Conservation (phyloP, 2,329 filamentous ascomycete species). For the Paecilomyces niveus region DNA sequence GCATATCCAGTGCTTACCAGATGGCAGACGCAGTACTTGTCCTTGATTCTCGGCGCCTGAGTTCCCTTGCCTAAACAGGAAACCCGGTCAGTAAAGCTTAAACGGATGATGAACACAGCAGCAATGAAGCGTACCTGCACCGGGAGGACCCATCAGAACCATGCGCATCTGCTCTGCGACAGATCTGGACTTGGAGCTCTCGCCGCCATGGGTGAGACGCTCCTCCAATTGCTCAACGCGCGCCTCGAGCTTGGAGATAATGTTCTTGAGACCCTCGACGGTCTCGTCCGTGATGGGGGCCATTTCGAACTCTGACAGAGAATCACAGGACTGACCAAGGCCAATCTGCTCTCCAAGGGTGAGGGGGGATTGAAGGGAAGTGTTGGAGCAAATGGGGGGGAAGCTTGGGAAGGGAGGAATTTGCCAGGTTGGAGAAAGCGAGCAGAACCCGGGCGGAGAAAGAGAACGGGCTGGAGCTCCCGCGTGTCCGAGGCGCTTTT, state of each 20-base stretch:
- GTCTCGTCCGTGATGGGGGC: constrained; percentile 75
- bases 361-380: constrained; percentile 6
- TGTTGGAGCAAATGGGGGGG: background rate
- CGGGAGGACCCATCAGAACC: constrained; percentile 95
- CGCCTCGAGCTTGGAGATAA: constrained; percentile 75
- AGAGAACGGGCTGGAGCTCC: constrained; percentile 12
- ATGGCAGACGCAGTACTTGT: constrained; percentile 95
- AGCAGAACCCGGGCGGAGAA: constrained; percentile 2
- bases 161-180: constrained; percentile 69
- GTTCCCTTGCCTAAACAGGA: constrained; percentile 80
- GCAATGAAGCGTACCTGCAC: constrained; percentile 65
- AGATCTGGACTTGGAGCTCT: constrained; percentile 45
- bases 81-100: constrained; percentile 12
- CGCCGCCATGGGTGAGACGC: constrained; percentile 51
- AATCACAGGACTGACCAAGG: constrained; percentile 17
- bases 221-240: constrained; percentile 80
- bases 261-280: constrained; percentile 75
- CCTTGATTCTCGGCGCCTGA: constrained; percentile 95
- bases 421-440: constrained; percentile 1
- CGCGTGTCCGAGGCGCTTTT: constrained; percentile 26
- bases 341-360: constrained; percentile 11
- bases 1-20: constrained; percentile 55
- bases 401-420: constrained; percentile 1
- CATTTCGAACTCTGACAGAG: constrained; percentile 52
- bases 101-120: constrained; percentile 2